phyloP scores from a whole-genome alignment of 805 yeast species.

The Saccharomyces mikatae region DNA sequence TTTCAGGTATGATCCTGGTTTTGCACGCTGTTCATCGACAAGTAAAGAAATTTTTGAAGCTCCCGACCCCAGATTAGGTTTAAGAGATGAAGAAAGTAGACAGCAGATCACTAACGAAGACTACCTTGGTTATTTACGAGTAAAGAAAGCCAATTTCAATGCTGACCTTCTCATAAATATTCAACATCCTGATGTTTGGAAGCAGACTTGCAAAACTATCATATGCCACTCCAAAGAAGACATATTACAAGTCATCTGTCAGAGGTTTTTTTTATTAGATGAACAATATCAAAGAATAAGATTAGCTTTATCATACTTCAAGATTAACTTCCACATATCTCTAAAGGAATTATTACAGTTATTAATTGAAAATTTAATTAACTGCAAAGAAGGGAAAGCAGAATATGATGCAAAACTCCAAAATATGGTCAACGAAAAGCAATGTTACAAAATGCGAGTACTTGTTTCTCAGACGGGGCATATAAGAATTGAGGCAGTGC shows the following conservation, averaged over 20 bases:
- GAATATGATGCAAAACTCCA: conserved; percentile 11
- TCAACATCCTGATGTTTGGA: conserved; percentile 8
- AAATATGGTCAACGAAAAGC: conserved; percentile 20
- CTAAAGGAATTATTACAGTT: conserved; percentile 35
- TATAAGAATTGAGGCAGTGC: conserved; percentile 32
- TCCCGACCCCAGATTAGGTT: not conserved
- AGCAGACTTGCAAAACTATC: conserved; percentile 3
- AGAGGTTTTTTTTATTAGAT: conserved; percentile 51
- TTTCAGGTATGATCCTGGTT: conserved; percentile 63
- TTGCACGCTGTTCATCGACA: conserved; percentile 17
- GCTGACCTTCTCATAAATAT: conserved; percentile 22
- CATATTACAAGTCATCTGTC: conserved; percentile 11
- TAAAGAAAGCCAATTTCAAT: conserved; percentile 14
- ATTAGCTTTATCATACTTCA: conserved; percentile 47
- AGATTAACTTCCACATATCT: conserved; percentile 39
- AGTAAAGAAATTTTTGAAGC: not conserved
- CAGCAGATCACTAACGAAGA: not conserved
- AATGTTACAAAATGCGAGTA: conserved; percentile 43
- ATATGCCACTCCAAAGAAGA: conserved; percentile 1
- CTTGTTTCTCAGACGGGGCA: conserved; percentile 33
- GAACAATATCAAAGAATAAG: conserved; percentile 57
- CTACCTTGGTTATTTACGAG: not conserved
- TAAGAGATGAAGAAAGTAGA: not conserved
- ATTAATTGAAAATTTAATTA: conserved; percentile 33
- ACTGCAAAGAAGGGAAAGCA: conserved; percentile 6